Conservation (phyloP, 2,329 filamentous ascomycete genomes). For the Microdochium paspali region DNA sequence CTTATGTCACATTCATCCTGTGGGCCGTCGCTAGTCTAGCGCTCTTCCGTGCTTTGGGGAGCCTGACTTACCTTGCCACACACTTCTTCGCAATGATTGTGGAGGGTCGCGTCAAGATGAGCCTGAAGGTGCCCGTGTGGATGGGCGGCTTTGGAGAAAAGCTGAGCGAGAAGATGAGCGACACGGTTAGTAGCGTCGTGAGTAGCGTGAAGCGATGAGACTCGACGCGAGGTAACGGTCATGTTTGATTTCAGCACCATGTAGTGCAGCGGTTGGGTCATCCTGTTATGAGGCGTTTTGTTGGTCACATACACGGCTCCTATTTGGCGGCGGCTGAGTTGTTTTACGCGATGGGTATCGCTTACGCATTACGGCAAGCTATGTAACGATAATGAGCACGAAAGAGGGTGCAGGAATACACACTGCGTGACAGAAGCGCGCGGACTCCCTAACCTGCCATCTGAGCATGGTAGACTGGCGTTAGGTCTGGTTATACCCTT, state of each 20-base stretch:
- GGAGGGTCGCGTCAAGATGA: slow-evolving; percentile 66
- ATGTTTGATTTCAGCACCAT: not conserved
- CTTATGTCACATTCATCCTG: slow-evolving; percentile 86
- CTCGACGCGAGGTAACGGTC: too few relatives aligned
- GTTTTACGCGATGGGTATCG: too few relatives aligned
- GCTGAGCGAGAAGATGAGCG: slow-evolving; percentile 30
- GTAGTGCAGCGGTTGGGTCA: not conserved
- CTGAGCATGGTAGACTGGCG: too few relatives aligned
- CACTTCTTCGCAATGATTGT: slow-evolving; percentile 77
- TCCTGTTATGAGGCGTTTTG: not conserved
- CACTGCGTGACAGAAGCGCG: too few relatives aligned
- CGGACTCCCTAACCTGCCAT: too few relatives aligned
- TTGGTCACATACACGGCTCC: not conserved
- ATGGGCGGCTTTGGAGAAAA: slow-evolving; percentile 34
- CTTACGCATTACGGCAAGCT: not conserved
- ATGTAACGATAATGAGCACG: not conserved
- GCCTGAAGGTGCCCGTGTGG: slow-evolving; percentile 39
- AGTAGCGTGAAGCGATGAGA: slow-evolving; percentile 32
- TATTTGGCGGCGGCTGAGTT: too few relatives aligned
- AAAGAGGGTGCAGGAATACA: not conserved
- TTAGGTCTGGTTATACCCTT: too few relatives aligned
- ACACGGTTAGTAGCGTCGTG: slow-evolving; percentile 39
- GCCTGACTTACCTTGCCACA: slow-evolving; percentile 71
- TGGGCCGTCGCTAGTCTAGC: slow-evolving; percentile 85
- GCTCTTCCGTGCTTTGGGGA: slow-evolving; percentile 78